Evolutionary conservation across 495 filamentous ascomycete species (phyloP).

Genomic region (Lasiosphaeria hispida): DNA sequence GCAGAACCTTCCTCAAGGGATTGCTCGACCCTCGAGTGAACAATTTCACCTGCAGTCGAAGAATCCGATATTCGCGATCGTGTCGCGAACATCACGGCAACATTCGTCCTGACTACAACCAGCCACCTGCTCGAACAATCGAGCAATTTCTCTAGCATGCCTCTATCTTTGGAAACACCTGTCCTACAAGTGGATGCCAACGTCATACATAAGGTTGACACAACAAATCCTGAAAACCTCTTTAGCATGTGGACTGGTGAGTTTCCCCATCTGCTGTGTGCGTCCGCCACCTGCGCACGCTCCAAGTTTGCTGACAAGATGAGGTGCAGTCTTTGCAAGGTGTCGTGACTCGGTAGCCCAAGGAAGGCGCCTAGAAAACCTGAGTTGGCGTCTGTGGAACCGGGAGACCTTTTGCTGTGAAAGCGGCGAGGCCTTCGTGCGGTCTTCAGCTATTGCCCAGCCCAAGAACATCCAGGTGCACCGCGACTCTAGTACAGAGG

Average conservation of each 20-base stretch:
- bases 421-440: conserved; percentile 35
- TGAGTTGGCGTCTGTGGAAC: conserved; percentile 95
- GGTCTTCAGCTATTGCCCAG: conserved; percentile 39
- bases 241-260: conserved; percentile 98
- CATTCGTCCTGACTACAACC: conserved; percentile 19
- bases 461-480: conserved; percentile 47
- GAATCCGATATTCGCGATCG: conserved; percentile 22
- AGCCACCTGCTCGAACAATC: conserved; percentile 28
- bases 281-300: conserved; percentile 7
- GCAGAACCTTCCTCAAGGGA: conserved; percentile 26
- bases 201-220: conserved; percentile 91
- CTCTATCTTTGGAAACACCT: conserved; percentile 33
- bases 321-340: conserved; percentile 82
- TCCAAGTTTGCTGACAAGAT: conserved; percentile 9
- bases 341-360: conserved; percentile 93
- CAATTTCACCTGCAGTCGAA: conserved; percentile 2
- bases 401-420: conserved; percentile 95
- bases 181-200: conserved; percentile 81
- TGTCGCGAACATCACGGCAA: conserved; percentile 18
- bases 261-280: conserved; percentile 33
- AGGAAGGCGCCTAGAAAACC: conserved; percentile 87
- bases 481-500: conserved; percentile 29
- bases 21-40: conserved; percentile 16
- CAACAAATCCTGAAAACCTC: conserved; percentile 84
- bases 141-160: conserved; percentile 37